Conservation (phyloP, 2,329 filamentous ascomycete species). For the Rhynchosporium graminicola region DNA sequence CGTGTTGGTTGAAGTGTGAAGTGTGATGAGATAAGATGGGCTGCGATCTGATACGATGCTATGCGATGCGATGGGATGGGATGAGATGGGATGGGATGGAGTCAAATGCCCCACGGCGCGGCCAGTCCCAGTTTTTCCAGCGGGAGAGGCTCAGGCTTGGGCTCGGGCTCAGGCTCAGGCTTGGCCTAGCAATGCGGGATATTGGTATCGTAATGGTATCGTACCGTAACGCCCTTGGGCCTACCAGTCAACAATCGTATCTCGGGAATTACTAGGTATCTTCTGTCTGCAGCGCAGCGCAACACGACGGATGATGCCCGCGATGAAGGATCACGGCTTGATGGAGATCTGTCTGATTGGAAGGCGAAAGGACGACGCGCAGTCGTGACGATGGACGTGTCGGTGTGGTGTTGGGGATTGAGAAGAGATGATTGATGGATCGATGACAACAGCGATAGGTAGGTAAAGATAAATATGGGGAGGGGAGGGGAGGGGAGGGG, state of each 20-base stretch:
- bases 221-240: no score
- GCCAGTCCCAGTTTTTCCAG: not conserved
- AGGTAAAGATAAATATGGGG: not conserved
- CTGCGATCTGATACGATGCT: not conserved
- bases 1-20: conserved; percentile 1
- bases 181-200: not conserved
- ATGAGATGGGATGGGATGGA: not conserved
- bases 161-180: not conserved
- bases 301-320: not conserved
- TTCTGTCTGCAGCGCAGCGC: not conserved
- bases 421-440: not conserved
- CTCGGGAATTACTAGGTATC: no score
- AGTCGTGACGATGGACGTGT: not conserved
- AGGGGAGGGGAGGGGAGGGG: conserved; percentile 6
- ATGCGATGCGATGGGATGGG: not conserved
- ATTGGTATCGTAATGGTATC: no score
- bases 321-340: not conserved
- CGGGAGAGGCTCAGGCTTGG: conserved; percentile 6
- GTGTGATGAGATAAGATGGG: not conserved
- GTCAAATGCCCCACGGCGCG: not conserved
- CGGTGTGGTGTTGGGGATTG: not conserved
- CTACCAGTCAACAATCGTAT: no score
- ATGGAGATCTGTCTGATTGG: not conserved
- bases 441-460: not conserved
- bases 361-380: not conserved